Conservation (phyloP, 1,284 basidiomycete species). For the Megacollybia platyphylla region DNA sequence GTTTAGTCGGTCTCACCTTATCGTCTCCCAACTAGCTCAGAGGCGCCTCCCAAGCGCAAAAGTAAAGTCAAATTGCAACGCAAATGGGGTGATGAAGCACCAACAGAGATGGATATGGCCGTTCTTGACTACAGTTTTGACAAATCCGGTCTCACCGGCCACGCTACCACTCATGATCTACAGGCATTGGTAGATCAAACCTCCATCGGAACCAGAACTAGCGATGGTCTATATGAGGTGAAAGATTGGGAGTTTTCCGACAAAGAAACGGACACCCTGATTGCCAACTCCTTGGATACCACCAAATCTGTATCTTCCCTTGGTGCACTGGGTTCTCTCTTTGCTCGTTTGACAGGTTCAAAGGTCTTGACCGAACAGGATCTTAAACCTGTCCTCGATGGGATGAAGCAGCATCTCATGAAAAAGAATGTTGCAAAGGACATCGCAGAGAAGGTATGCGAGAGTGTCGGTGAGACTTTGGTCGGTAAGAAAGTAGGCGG, state of each 20-base stretch:
- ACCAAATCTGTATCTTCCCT: slow-evolving; percentile 34
- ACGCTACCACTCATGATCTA: slow-evolving; percentile 35
- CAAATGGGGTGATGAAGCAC: slow-evolving; percentile 82
- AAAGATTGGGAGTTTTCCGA: slow-evolving; percentile 78
- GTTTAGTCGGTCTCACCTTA: neutral
- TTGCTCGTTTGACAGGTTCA: slow-evolving; percentile 75
- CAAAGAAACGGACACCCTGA: slow-evolving; percentile 29
- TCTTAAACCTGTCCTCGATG: slow-evolving; percentile 78
- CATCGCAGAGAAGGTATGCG: slow-evolving; percentile 90
- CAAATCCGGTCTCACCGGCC: slow-evolving; percentile 21
- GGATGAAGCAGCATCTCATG: slow-evolving; percentile 97
- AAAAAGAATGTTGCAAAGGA: slow-evolving; percentile 97
- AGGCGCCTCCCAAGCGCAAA: slow-evolving; percentile 44
- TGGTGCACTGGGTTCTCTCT: slow-evolving; percentile 61
- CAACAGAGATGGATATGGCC: slow-evolving; percentile 78
- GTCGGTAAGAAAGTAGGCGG: slow-evolving; percentile 86
- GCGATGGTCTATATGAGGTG: slow-evolving; percentile 85
- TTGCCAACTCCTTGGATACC: slow-evolving; percentile 40
- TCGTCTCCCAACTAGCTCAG: slow-evolving; percentile 35
- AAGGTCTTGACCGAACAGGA: slow-evolving; percentile 79
- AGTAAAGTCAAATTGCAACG: slow-evolving; percentile 67
- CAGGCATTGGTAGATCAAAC: slow-evolving; percentile 60
- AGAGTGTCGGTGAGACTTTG: slow-evolving; percentile 80
- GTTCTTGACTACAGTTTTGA: slow-evolving; percentile 76
- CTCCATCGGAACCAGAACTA: slow-evolving; percentile 73